A percentile compares a stretch with the other conserved stretches of the same genome.
Evolutionary conservation across 2,329 filamentous ascomycete genomes (phyloP).

Genomic region (Trichoderma arundinaceum): DNA sequence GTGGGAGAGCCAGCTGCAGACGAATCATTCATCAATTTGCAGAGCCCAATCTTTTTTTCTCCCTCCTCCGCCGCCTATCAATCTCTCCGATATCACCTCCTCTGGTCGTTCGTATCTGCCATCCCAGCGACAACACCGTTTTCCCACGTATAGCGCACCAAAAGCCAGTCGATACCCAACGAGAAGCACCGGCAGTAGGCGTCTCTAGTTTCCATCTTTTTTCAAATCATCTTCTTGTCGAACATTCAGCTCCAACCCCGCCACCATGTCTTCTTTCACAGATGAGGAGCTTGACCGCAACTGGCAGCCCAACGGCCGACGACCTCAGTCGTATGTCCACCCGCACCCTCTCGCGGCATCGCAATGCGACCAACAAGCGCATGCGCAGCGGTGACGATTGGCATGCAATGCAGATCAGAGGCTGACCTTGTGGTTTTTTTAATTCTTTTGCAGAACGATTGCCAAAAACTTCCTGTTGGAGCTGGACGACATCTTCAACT

Average conservation of each 20-base stretch:
- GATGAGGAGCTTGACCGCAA: constrained; percentile 76
- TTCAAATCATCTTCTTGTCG: not conserved
- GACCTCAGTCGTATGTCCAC: constrained; percentile 79
- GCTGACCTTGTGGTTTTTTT: not conserved
- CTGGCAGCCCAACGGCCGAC: constrained; percentile 78
- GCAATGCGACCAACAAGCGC: constrained; percentile 5
- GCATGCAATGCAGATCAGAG: not conserved
- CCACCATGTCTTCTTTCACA: constrained; percentile 49
- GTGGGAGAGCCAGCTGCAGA: not conserved
- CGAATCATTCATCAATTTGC: constrained; percentile 30
- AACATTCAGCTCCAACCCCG: constrained; percentile 10
- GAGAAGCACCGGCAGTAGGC: not conserved
- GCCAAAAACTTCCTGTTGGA: constrained; percentile 86
- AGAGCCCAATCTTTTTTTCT: constrained; percentile 26
- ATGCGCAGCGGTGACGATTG: not conserved
- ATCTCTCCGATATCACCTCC: constrained; percentile 15
- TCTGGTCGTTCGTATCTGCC: constrained; percentile 1
- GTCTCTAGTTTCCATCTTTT: not conserved
- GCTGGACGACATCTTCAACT: constrained; percentile 86
- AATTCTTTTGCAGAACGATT: constrained; percentile 67
- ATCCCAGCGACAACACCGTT: constrained; percentile 19
- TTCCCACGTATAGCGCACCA: constrained; percentile 1
- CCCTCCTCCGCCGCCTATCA: constrained; percentile 15
- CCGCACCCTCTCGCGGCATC: constrained; percentile 10
- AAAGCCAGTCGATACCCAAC: not conserved